Evolutionary conservation across 2,329 filamentous ascomycete genomes (phyloP).

Genomic region (Gyromitra esculenta): DNA sequence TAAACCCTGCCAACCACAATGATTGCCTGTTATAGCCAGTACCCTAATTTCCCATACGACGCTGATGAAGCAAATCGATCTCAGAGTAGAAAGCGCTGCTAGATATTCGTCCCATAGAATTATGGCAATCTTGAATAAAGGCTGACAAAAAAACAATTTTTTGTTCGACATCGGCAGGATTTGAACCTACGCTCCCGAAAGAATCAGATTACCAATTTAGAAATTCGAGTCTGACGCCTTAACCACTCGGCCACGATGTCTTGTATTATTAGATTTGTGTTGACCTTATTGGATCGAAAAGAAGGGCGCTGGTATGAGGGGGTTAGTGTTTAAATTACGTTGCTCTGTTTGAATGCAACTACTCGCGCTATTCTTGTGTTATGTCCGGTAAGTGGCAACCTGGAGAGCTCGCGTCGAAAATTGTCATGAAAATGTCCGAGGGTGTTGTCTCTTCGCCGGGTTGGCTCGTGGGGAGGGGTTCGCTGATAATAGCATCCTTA

Average conservation of each 20-base stretch:
- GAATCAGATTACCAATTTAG: conserved; percentile 37
- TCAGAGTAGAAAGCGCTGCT: not conserved
- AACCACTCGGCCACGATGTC: conserved; percentile 34
- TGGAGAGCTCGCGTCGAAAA: too few relatives aligned
- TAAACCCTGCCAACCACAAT: not conserved
- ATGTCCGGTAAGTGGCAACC: too few relatives aligned
- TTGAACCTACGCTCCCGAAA: conserved; percentile 46
- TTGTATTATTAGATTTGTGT: not conserved
- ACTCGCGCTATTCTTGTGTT: too few relatives aligned
- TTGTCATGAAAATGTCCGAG: too few relatives aligned
- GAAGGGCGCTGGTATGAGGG: too few relatives aligned
- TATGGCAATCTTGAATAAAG: not conserved
- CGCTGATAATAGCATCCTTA: too few relatives aligned
- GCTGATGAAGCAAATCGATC: not conserved
- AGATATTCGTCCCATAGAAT: not conserved
- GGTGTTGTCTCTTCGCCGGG: too few relatives aligned
- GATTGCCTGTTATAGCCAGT: too few relatives aligned
- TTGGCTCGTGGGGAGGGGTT: too few relatives aligned
- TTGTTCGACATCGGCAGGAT: conserved; percentile 41
- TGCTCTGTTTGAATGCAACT: too few relatives aligned
- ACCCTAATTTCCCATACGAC: too few relatives aligned
- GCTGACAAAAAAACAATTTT: not conserved
- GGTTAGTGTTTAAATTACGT: too few relatives aligned
- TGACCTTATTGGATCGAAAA: not conserved
- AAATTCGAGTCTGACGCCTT: conserved; percentile 47